A percentile compares a stretch with the other conserved stretches of the same genome.
phyloP scores from a whole-genome alignment of 805 yeast species.

The Nakazawaea ishiwadae region DNA sequence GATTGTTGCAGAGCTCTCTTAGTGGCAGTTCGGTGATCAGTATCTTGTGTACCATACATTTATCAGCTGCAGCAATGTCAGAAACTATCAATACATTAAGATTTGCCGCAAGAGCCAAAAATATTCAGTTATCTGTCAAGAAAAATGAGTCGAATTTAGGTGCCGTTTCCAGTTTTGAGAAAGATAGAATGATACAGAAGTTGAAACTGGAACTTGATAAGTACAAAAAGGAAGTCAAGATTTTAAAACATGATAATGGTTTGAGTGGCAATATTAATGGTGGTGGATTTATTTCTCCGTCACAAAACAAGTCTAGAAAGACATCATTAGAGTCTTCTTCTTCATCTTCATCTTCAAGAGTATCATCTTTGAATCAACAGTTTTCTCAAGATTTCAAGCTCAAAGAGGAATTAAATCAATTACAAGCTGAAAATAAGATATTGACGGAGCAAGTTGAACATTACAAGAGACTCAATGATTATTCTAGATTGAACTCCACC shows the following conservation, averaged over 20 bases:
- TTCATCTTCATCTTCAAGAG: neutral
- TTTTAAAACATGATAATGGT: conserved; percentile 22
- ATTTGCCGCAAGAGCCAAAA: conserved; percentile 92
- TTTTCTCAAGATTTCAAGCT: conserved; percentile 5
- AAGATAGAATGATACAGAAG: conserved; percentile 49
- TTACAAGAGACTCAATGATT: conserved; percentile 55
- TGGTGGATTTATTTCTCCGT: conserved; percentile 5
- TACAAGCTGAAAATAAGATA: conserved; percentile 58
- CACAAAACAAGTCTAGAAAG: neutral
- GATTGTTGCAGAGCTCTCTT: conserved; percentile 86
- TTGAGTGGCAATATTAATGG: neutral
- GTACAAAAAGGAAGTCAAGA: conserved; percentile 49
- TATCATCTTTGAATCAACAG: neutral
- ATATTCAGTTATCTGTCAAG: conserved; percentile 66
- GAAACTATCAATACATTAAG: conserved; percentile 86
- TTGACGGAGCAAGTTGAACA: conserved; percentile 68
- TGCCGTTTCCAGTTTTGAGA: conserved; percentile 31
- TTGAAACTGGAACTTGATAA: conserved; percentile 56
- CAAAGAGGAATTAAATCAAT: conserved; percentile 32
- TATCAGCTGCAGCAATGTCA: conserved; percentile 52
- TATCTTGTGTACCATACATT: conserved; percentile 81
- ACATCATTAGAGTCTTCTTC: conserved; percentile 2
- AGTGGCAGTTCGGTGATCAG: conserved; percentile 83
- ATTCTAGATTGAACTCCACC: conserved; percentile 28
- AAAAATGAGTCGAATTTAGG: conserved; percentile 34